Conservation (phyloP, 139 green algal species). For the Auxenochlorella pyrenoidosa region DNA sequence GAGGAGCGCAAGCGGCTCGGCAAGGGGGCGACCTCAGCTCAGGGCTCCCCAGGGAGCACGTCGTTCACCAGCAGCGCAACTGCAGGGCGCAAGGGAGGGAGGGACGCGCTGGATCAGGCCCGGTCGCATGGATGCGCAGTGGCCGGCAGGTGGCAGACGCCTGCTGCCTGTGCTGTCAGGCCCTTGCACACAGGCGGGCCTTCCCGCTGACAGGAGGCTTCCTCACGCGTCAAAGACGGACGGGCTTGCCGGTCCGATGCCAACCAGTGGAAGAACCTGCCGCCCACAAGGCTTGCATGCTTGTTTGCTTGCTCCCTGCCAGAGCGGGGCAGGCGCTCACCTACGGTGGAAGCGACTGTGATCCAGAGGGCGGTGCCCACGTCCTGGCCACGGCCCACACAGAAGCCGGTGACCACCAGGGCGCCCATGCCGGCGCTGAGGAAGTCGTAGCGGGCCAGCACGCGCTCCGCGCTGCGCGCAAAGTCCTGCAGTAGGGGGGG, state of each 20-base stretch:
- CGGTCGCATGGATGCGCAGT: neutral
- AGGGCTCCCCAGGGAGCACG: slow-evolving; percentile 17
- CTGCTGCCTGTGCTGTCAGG: too few species aligned
- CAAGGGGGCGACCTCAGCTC: neutral
- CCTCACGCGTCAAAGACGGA: too few species aligned
- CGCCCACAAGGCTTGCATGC: too few species aligned
- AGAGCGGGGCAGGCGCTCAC: neutral
- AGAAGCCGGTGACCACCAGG: slow-evolving; percentile 67
- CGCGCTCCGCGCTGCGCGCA: slow-evolving; percentile 2
- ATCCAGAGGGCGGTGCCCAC: slow-evolving; percentile 63
- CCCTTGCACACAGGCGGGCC: too few species aligned
- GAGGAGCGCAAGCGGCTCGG: neutral
- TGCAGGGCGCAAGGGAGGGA: neutral
- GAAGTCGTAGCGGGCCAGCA: slow-evolving; percentile 63
- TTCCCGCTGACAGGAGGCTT: too few species aligned
- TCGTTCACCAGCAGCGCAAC: slow-evolving; percentile 47
- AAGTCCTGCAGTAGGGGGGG: neutral
- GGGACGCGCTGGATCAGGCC: neutral
- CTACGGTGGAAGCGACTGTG: slow-evolving; percentile 55
- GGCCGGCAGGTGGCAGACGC: neutral
- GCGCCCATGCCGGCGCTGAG: slow-evolving; percentile 62
- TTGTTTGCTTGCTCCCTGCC: neutral
- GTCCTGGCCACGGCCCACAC: slow-evolving; percentile 62
- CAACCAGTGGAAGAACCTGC: too few species aligned
- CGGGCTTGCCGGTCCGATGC: too few species aligned